Percentiles rank a stretch among this genome's conserved stretches.
phyloP scores from a whole-genome alignment of 306 rosid genomes.

The Citrullus mucosospermus region DNA sequence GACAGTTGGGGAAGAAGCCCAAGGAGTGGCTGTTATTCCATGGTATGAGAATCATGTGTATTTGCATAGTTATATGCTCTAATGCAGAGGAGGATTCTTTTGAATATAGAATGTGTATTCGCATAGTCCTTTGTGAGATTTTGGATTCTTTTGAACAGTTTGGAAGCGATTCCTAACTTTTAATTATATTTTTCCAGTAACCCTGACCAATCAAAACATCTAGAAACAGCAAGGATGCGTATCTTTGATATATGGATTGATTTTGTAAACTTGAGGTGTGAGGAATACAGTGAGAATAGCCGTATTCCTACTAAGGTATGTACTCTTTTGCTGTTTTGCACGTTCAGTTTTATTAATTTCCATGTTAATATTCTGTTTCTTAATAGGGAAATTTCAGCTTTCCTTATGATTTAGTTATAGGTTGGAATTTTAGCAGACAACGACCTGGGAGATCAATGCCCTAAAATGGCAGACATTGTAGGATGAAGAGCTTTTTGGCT shows the following conservation, averaged over 20 bases:
- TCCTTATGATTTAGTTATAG: neutral
- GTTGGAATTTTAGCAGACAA: neutral
- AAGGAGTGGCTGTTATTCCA: conserved; percentile 75
- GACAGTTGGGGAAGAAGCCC: conserved; percentile 65
- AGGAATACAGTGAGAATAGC: conserved; percentile 75
- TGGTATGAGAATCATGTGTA: conserved; percentile 23
- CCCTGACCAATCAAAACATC: conserved; percentile 95
- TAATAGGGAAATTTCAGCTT: neutral
- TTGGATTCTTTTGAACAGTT: neutral
- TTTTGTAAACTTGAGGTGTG: conserved; percentile 84
- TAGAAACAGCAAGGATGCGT: conserved; percentile 95
- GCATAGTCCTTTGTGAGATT: neutral
- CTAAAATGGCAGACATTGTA: neutral
- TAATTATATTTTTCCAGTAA: conserved; percentile 38
- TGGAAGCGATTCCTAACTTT: neutral
- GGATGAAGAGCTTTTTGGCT: neutral
- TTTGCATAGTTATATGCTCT: neutral
- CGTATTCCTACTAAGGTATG: conserved; percentile 80
- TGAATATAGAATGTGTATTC: no score
- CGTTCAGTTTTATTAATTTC: neutral
- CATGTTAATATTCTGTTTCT: neutral
- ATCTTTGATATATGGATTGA: conserved; percentile 77
- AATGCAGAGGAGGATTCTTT: neutral
- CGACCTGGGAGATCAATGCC: neutral
- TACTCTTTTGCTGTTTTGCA: neutral